Evolutionary conservation across 2,329 filamentous ascomycete species (phyloP).

Genomic region (Aspergillus uvarum): DNA sequence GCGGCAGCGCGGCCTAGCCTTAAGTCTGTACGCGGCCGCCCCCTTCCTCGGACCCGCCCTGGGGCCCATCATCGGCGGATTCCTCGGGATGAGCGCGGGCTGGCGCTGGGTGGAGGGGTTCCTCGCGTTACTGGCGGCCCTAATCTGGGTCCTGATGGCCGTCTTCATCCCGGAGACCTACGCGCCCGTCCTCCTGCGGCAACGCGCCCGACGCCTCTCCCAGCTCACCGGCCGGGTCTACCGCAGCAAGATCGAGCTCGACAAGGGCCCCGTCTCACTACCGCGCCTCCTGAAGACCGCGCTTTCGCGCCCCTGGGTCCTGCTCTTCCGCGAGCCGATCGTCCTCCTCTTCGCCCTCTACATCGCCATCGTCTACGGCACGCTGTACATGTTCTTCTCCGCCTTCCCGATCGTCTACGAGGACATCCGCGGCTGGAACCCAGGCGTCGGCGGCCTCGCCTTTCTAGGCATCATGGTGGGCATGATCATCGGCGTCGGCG

Average conservation of each 20-base stretch:
- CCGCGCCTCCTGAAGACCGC: not conserved
- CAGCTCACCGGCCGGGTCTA: not conserved
- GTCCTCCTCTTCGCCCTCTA: constrained; percentile 3
- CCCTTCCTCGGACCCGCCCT: not conserved
- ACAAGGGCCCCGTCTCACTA: not conserved
- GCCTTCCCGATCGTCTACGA: constrained; percentile 6
- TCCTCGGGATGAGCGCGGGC: constrained; percentile 1
- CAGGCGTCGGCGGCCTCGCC: not conserved
- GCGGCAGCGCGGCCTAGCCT: not conserved
- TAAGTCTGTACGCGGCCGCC: constrained; percentile 4
- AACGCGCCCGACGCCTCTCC: not conserved
- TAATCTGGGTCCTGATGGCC: constrained; percentile 6
- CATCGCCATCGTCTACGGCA: constrained; percentile 5
- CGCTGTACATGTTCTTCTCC: constrained; percentile 7
- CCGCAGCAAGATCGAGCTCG: constrained; percentile 5
- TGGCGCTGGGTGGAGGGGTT: constrained; percentile 7
- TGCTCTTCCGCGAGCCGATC: constrained; percentile 2
- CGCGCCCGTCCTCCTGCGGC: not conserved
- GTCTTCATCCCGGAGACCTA: constrained; percentile 1
- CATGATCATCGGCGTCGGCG: not conserved
- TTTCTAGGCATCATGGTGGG: constrained; percentile 1
- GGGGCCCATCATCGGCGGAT: constrained; percentile 5
- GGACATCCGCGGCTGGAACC: constrained; percentile 3
- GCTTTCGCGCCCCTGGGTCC: constrained; percentile 1
- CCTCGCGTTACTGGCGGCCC: not conserved